Evolutionary conservation across 306 rosid genomes (phyloP).

Genomic region (Castanea crenata): DNA sequence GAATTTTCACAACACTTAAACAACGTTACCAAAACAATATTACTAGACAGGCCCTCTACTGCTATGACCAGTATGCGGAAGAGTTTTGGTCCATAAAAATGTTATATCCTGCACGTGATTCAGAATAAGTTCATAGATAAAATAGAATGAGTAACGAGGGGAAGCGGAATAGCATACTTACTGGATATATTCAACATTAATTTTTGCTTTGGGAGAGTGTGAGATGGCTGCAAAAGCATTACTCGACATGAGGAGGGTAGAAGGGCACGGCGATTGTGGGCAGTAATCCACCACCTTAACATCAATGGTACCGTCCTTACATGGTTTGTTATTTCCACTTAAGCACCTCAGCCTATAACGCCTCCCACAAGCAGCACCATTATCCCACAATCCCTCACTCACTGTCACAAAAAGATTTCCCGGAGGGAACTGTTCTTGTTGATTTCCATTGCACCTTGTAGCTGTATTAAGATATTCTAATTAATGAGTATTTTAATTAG

Average conservation of each 20-base stretch:
- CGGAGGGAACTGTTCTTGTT: slow-evolving; percentile 42
- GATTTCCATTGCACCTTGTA: slow-evolving; percentile 49
- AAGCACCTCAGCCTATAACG: slow-evolving; percentile 64
- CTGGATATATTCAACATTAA: slow-evolving; percentile 67
- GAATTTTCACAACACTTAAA: too few species aligned
- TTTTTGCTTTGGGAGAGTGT: slow-evolving; percentile 28
- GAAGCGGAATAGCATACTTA: slow-evolving; percentile 9
- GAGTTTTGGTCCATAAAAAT: background rate
- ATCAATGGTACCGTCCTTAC: slow-evolving; percentile 53
- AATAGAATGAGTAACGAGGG: background rate
- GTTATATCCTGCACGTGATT: too few species aligned
- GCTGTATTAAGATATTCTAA: slow-evolving; percentile 27
- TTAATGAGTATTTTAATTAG: too few species aligned
- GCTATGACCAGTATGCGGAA: background rate
- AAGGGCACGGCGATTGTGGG: slow-evolving; percentile 35
- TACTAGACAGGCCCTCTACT: too few species aligned
- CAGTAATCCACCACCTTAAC: slow-evolving; percentile 70
- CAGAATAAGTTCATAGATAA: background rate
- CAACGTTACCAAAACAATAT: too few species aligned
- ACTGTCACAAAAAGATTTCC: slow-evolving; percentile 52
- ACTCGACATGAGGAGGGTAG: slow-evolving; percentile 47
- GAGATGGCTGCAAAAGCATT: slow-evolving; percentile 59
- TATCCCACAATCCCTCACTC: slow-evolving; percentile 75
- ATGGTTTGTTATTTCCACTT: slow-evolving; percentile 60
- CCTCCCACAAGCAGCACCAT: slow-evolving; percentile 76